Evolutionary conservation across 2,329 filamentous ascomycete genomes (phyloP).

Genomic region (Fusarium fracticaudum): DNA sequence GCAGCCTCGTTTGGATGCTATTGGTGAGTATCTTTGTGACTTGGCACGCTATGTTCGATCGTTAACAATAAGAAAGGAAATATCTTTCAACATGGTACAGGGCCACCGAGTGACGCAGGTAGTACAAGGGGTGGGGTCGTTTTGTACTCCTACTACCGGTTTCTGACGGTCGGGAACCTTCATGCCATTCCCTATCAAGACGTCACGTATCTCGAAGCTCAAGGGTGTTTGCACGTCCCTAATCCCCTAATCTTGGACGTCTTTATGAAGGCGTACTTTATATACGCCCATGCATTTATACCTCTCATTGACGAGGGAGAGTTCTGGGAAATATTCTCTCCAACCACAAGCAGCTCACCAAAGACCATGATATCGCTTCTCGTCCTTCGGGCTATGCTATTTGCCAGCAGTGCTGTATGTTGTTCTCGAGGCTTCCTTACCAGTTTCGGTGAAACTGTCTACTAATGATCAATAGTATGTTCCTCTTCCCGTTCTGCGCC

Average conservation of each 20-base stretch:
- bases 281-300: not conserved
- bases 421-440: rapidly evolving
- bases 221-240: not conserved
- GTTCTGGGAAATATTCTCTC: not conserved
- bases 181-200: not conserved
- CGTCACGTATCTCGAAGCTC: not conserved
- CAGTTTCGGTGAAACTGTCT: rapidly evolving
- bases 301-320: not conserved
- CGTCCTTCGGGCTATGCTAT: not conserved
- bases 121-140: not conserved
- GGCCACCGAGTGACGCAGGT: not conserved
- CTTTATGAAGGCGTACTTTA: not conserved
- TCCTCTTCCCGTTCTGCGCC: not conserved
- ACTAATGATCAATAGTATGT: not conserved
- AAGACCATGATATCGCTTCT: not conserved
- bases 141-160: not conserved
- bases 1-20: not conserved
- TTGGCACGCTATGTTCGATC: rapidly evolving
- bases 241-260: not conserved
- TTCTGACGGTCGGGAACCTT: not conserved
- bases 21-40: not conserved
- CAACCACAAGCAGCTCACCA: not conserved
- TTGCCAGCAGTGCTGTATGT: not conserved
- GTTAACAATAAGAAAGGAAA: not conserved
- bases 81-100: not conserved